Evolutionary conservation across 2,329 filamentous ascomycete genomes (phyloP), one percentile per base, ranked within the genome.

Genomic region (Colletotrichum lini): DNA sequence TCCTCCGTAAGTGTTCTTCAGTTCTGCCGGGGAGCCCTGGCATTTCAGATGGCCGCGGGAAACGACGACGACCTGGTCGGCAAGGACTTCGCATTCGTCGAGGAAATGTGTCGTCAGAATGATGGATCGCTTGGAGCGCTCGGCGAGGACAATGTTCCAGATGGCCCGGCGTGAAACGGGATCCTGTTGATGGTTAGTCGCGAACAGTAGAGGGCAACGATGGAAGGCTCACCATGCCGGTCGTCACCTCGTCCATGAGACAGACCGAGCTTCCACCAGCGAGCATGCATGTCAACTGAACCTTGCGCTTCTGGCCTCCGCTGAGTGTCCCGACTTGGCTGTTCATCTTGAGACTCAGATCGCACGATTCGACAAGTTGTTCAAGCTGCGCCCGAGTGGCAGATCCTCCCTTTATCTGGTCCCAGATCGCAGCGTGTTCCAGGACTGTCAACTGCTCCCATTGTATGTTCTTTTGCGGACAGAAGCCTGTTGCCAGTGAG

Each of bases 281-380:
- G 72, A 94, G 90, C 91, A 94, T 94, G 85, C 94, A 92, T 1
- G 91, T 92, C 5, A 95, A 83, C 78, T 95, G 92, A 7, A 94
- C 84, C 78, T 94, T 94, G 57, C 92, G 84, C 80, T 94, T 94
- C 80, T 94, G 92, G 2, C 92, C 92, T n/a, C 93, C 93, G 57
- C 91, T 93, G 4, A 94, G 82, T 4, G 90, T 93, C 74, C 87
- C 87, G 0, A 91, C 86, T 69, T 84, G 83, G 16, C 87, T 42
- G 3, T 42, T 42, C 2, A 42, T 42, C 10, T 42, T 42, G 40
- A 42, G 9, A 15, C 40, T 16, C 76, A 92, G n/a, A 74, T 76
- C 54, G 76, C 91, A 92, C 12, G 86, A 87, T 9, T 80, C 80
- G 45, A 92, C 86, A 12, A 92, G 82, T 13, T 85, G 79, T 50